These are phyloP conservation scores for Auricularia heimuer DNA, from an alignment of 768 basidiomycete species.

Conservation along the genomic window DNA sequence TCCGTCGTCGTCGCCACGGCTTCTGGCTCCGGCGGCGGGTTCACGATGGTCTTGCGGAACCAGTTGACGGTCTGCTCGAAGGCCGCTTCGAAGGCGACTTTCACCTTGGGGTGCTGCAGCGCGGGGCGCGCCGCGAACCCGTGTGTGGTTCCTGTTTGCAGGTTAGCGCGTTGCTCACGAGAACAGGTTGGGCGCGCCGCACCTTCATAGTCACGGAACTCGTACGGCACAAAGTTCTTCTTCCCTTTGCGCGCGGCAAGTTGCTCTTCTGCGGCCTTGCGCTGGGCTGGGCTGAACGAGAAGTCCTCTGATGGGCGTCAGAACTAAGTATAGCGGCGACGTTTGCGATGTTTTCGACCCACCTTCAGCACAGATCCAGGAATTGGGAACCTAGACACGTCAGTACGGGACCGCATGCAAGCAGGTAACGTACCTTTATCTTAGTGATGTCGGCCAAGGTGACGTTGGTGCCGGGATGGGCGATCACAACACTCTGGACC, in stretches of 20 bases:
- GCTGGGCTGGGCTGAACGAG: constrained; percentile 6
- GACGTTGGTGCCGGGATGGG: constrained; percentile 28
- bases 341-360: not conserved
- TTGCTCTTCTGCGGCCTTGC: constrained; percentile 21
- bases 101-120: constrained; percentile 31
- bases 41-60: not conserved
- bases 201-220: constrained; percentile 30
- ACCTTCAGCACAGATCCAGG: constrained; percentile 31
- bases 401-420: constrained; percentile 4
- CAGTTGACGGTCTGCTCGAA: constrained; percentile 31
- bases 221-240: constrained; percentile 22
- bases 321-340: constrained; percentile 11
- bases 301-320: constrained; percentile 1
- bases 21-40: not conserved
- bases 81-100: constrained; percentile 34
- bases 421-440: constrained; percentile 19
- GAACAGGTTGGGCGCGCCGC: not conserved
- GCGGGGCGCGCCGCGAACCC: constrained; percentile 42
- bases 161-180: not conserved
- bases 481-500: constrained; percentile 30
- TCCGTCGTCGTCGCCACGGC: not conserved
- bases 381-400: constrained; percentile 11
- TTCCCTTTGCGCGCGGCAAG: constrained; percentile 23
- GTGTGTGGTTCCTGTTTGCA: constrained; percentile 31
- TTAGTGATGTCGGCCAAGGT: constrained; percentile 24